Evolutionary conservation across 2,329 filamentous ascomycete species (phyloP).

Genomic region (Pseudogymnoascus sp.): DNA sequence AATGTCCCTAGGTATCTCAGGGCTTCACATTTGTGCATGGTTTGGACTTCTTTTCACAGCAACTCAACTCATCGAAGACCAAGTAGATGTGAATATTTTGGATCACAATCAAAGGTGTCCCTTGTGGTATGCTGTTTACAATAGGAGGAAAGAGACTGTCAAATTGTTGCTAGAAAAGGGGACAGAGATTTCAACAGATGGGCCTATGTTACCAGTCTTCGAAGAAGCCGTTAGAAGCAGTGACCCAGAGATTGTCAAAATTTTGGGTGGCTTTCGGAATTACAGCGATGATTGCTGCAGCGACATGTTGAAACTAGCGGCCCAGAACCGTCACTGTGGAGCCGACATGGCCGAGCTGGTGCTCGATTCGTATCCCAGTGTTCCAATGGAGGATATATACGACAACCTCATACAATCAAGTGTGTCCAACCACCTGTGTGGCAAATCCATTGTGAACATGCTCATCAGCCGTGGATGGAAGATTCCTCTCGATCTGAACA

Average conservation of each 20-base stretch:
- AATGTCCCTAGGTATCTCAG: neutral
- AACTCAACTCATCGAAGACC: neutral
- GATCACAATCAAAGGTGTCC: neutral
- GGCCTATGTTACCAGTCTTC: neutral
- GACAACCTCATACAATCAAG: neutral
- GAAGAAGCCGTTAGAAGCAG: neutral
- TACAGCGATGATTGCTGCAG: neutral
- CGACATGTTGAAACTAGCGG: neutral
- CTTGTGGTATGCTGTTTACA: conserved; percentile 1
- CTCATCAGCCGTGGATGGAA: neutral
- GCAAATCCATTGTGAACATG: neutral
- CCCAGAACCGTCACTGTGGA: neutral
- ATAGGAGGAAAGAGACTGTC: neutral
- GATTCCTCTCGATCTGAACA: neutral
- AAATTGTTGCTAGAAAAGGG: neutral
- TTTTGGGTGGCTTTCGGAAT: neutral
- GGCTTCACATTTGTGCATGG: neutral
- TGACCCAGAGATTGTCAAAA: neutral
- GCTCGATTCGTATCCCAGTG: neutral
- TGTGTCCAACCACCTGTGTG: neutral
- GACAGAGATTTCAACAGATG: neutral
- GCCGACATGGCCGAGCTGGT: neutral
- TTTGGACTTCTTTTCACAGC: neutral
- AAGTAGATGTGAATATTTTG: neutral
- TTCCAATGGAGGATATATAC: neutral